Base-by-base conservation (phyloP, 805 yeast genomes). In the Hanseniaspora lindneri region DNA sequence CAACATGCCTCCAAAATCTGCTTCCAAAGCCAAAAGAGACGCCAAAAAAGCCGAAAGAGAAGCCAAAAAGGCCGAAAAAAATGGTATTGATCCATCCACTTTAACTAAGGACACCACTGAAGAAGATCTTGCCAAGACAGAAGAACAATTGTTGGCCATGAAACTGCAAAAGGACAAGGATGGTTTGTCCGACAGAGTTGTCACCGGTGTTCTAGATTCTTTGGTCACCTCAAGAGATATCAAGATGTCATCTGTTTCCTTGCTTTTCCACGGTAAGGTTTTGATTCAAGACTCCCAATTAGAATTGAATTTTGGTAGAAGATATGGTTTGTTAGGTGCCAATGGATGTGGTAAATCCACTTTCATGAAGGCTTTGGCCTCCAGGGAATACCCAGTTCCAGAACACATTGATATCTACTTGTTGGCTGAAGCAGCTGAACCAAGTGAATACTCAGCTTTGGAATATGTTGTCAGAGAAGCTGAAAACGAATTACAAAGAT, bases 331-430 rank as follows among this genome's bases (percentile, higher is more conserved):
- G 54, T 75, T 92, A 62, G 98, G 98, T 62, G 97, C 88, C 69
- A 92, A 92, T 67, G 98, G 98, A 56, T 92, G 97, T 72, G 98
- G 98, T 72, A 92, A 92, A 70, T 87, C 96, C 41, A 92, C 98
- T 21, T 80, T 92, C 60, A 71, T 92, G 65, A 85, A 85, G 67
- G 83, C 97, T 35, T 67, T 92, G 59, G 96, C 97, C 51, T 94
- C 95, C 46, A 79, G 95, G 66, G 98, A 92, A 69, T 92, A 75
- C 69, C 98, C 98, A 51, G 75, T 89, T 58, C 97, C 98, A 39
- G 92, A 81, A 56, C 76, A 73, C 55, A 85, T 92, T 58, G 98
- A 92, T 71, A 75, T 92, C 52, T 92, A 92, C 63, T 71, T 92
- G 57, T 75, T 92, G 67, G 92, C 92, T 67, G 98, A 92, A 73